phyloP scores from a whole-genome alignment of 2,329 filamentous ascomycete genomes.

The Colletotrichum neosansevieriae region DNA sequence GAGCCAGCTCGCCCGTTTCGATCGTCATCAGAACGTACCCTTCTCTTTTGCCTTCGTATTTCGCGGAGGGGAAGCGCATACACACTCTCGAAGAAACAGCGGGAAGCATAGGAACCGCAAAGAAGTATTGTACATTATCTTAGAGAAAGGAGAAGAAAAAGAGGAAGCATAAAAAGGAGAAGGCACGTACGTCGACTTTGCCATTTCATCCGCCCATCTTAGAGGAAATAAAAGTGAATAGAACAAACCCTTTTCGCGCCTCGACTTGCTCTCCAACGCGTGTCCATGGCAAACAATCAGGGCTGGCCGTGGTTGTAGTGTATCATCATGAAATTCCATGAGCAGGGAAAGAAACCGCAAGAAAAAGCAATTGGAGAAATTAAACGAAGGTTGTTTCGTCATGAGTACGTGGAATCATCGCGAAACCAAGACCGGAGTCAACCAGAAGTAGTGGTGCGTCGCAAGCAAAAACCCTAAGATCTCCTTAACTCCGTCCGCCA shows the following conservation, averaged over 20 bases:
- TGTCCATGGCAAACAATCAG: constrained; percentile 20
- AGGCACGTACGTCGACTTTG: constrained; percentile 23
- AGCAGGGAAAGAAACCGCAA: not conserved
- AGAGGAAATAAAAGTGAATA: constrained; percentile 3
- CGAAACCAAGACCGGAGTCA: constrained; percentile 35
- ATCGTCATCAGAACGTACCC: constrained; percentile 28
- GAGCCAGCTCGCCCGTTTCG: constrained; percentile 22
- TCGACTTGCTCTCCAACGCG: constrained; percentile 17
- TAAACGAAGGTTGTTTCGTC: constrained; percentile 38
- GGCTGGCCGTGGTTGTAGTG: constrained; percentile 26
- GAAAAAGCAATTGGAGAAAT: constrained; percentile 13
- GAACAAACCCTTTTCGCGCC: constrained; percentile 3
- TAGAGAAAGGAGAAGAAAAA: constrained; percentile 28
- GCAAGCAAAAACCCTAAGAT: constrained; percentile 20
- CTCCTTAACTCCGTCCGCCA: constrained; percentile 31
- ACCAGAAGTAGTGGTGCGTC: constrained; percentile 22
- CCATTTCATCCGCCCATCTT: constrained; percentile 26
- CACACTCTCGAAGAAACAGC: constrained; percentile 1
- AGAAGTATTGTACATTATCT: constrained; percentile 42
- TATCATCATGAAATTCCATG: constrained; percentile 36
- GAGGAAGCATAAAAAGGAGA: not conserved
- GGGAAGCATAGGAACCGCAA: constrained; percentile 1
- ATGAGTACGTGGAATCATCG: constrained; percentile 41
- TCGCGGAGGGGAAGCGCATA: not conserved
- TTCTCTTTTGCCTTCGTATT: constrained; percentile 3